Conservation (phyloP, 78 protist genomes). For the Guillardia theta region DNA sequence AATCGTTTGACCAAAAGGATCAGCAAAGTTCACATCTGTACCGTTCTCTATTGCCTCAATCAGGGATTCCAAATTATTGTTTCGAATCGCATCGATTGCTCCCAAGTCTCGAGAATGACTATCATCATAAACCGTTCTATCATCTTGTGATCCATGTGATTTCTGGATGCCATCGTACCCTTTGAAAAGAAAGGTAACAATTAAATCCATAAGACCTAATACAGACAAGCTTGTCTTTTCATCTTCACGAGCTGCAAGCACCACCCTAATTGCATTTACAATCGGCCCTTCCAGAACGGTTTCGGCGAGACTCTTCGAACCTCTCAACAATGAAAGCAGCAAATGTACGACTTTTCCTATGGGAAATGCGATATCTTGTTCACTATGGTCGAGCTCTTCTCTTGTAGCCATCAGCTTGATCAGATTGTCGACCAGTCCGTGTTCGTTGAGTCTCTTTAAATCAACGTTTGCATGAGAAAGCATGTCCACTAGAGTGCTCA, state of each 20-base stretch:
- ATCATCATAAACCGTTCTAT: too few species aligned
- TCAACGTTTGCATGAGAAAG: neutral
- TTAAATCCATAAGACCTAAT: neutral
- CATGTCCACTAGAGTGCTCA: neutral
- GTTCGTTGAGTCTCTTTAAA: neutral
- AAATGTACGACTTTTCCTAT: neutral
- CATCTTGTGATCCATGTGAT: too few species aligned
- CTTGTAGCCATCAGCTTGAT: neutral
- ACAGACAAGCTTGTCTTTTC: neutral
- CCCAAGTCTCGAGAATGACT: neutral
- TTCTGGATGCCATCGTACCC: neutral
- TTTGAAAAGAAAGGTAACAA: neutral
- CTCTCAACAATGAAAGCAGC: neutral
- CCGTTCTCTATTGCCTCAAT: neutral
- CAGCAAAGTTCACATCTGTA: neutral
- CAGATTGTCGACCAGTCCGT: neutral
- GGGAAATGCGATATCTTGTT: neutral
- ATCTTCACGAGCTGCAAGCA: neutral
- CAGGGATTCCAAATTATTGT: neutral
- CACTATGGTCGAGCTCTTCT: neutral
- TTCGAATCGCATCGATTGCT: neutral
- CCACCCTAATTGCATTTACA: neutral
- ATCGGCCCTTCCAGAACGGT: neutral
- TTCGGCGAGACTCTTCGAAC: neutral
- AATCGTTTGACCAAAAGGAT: slow-evolving; percentile 1